Evolutionary conservation across 2,329 filamentous ascomycete species (phyloP), one percentile per base, ranked within the genome.

Genomic region (Nemania bipapillata): DNA sequence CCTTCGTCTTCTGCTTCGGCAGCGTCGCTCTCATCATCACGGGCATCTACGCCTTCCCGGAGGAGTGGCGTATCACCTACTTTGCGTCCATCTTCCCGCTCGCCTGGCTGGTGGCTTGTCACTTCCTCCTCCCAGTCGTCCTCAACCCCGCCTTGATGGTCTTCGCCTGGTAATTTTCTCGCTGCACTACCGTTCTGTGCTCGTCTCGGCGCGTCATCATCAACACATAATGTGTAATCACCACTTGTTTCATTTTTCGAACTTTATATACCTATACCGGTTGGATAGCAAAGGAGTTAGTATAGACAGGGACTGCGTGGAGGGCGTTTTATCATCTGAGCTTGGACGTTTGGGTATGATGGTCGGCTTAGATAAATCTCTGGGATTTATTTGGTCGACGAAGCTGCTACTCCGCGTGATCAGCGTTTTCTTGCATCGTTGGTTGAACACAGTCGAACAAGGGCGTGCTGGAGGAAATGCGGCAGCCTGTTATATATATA

Each of bases 91-190:
- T 91, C 76, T 88, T 83, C 73, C 89, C 89, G 24, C 77, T 91
- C 26, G 79, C 78, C 24, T 83, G 81, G 45, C 80, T 87, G 42
- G 80, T 89, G 11, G 78, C 83, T 52, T 82, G 81, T 42, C 87
- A 90, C 75, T 87, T 89, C 75, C 77, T 87, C 47, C 77, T 90
- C 66, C 88, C 88, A 9, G 84, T 91, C 56, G 82, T 83, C 65
- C 78, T 90, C 69, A 90, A 90, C 73, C 89, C 89, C 22, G 87
- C 86, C 58, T 76, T 90, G 80, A 90, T 91, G 87, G 83, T 85
- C 76, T 88, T 89, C 74, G 87, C 85, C 52, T 89, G 84, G 82
- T 89, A 82, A 75, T 62, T 8, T 20, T 12, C 28, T 52, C 37
- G 6, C 17, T 22, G 24, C 22, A 12, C 22, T 32, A 24, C 35